Evolutionary conservation across 2,329 filamentous ascomycete genomes (phyloP).

Genomic region (Fusarium protoensiforme): DNA sequence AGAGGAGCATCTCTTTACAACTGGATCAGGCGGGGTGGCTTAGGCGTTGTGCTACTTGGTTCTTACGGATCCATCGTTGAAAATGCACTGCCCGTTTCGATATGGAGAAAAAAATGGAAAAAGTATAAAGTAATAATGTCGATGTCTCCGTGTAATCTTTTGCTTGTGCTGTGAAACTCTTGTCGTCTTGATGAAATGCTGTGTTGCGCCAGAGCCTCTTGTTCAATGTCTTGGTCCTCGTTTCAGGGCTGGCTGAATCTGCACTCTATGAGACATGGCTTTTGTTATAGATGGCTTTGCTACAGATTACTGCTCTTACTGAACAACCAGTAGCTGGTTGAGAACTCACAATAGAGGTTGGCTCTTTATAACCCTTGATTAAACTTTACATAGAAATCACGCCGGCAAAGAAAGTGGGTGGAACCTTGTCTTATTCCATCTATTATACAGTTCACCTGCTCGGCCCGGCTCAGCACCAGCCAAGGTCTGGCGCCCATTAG

Average conservation of each 20-base stretch:
- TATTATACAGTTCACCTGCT: constrained; percentile 33
- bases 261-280: background rate
- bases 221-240: background rate
- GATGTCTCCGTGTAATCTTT: background rate
- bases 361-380: background rate
- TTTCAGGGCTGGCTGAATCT: background rate
- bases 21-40: constrained; percentile 36
- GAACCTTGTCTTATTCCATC: constrained; percentile 32
- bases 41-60: constrained; percentile 39
- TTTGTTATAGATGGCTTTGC: background rate
- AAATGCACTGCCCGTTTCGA: constrained; percentile 34
- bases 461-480: background rate
- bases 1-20: constrained; percentile 33
- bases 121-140: constrained; percentile 27
- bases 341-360: background rate
- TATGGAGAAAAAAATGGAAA: constrained; percentile 39
- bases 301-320: background rate
- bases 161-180: background rate
- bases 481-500: background rate
- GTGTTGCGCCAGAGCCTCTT: background rate
- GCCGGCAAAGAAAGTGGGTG: background rate
- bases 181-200: background rate
- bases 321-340: background rate
- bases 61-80: constrained; percentile 34
- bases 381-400: background rate